phyloP scores from a whole-genome alignment of 1,284 basidiomycete genomes.

The Peniophora sp. region DNA sequence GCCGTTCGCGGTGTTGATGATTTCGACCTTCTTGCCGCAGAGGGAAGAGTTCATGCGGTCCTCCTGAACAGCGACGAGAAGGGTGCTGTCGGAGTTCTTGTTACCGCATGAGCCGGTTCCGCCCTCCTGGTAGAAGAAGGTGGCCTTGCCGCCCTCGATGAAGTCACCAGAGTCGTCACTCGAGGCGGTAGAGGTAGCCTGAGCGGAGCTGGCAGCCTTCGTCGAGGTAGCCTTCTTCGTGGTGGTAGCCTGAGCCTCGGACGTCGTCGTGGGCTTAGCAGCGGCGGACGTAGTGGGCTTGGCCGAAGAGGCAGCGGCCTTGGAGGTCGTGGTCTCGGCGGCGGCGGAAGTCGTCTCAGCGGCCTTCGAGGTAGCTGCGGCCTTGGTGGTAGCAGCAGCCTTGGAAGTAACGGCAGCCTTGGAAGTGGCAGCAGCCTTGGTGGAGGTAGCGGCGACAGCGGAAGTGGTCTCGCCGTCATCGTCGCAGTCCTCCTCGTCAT shows the following conservation, averaged over 20 bases:
- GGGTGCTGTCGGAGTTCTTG: slow-evolving; percentile 55
- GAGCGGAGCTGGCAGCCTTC: slow-evolving; percentile 12
- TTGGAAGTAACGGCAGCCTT: slow-evolving; percentile 3
- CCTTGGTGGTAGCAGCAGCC: slow-evolving; percentile 4
- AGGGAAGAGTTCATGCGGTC: slow-evolving; percentile 32
- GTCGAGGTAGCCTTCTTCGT: slow-evolving; percentile 7
- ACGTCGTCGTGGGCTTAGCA: slow-evolving; percentile 7
- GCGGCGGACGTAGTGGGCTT: slow-evolving; percentile 7
- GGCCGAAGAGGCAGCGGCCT: slow-evolving; percentile 7
- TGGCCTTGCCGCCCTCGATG: slow-evolving; percentile 28
- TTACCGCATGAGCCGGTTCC: slow-evolving; percentile 68
- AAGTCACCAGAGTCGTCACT: slow-evolving; percentile 7
- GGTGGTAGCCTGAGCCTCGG: slow-evolving; percentile 3
- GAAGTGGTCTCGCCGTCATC: slow-evolving; percentile 16
- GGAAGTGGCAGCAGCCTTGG: slow-evolving; percentile 12
- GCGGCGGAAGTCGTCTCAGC: slow-evolving; percentile 12
- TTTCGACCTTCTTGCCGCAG: slow-evolving; percentile 59
- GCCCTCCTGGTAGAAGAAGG: slow-evolving; percentile 48
- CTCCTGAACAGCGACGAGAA: slow-evolving; percentile 56
- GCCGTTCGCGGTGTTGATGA: slow-evolving; percentile 55
- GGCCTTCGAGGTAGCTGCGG: slow-evolving; percentile 8
- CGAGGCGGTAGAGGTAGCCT: slow-evolving; percentile 14
- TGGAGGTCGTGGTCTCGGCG: slow-evolving; percentile 6
- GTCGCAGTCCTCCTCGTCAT: slow-evolving; percentile 17
- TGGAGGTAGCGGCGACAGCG: slow-evolving; percentile 3